Percentiles rank a stretch among this genome's conserved stretches.
Evolutionary conservation across 2,329 filamentous ascomycete species (phyloP).

Genomic region (Teratosphaeria destructans): DNA sequence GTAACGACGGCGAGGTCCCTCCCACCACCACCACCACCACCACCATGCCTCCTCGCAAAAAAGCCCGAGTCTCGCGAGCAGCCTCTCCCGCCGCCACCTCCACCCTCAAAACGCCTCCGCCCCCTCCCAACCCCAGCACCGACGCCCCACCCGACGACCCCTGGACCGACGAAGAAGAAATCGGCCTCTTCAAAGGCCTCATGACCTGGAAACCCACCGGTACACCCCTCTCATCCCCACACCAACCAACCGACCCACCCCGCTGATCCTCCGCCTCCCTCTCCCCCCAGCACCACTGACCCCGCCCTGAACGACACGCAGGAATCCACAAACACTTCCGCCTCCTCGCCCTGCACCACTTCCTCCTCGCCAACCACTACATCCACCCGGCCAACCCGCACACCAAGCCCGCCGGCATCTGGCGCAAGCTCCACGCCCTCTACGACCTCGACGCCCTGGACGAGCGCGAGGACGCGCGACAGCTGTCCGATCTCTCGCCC

Average conservation of each 20-base stretch:
- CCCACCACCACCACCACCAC: neutral
- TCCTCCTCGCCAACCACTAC: conserved; percentile 24
- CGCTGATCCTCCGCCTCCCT: neutral
- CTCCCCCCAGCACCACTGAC: conserved; percentile 2
- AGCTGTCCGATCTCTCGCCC: conserved; percentile 33
- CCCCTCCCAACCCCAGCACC: conserved; percentile 25
- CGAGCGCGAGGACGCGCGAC: conserved; percentile 60
- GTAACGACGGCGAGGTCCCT: neutral
- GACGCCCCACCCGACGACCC: conserved; percentile 51
- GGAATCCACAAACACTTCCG: conserved; percentile 92
- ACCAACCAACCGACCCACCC: neutral
- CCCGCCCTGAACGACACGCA: conserved; percentile 21
- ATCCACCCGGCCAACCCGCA: conserved; percentile 41
- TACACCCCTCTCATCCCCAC: conserved; percentile 25
- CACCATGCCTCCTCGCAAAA: conserved; percentile 59
- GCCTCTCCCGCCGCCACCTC: conserved; percentile 44
- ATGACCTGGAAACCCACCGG: conserved; percentile 96
- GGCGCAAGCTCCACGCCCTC: conserved; percentile 71
- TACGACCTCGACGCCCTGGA: conserved; percentile 83
- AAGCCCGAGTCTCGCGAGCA: conserved; percentile 42
- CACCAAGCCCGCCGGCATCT: conserved; percentile 82
- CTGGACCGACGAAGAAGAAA: conserved; percentile 95
- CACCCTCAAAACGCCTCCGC: conserved; percentile 29
- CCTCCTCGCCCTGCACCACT: conserved; percentile 61
- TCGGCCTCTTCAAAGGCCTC: conserved; percentile 82